Conservation (phyloP, 2,329 filamentous ascomycete species). For the Colletotrichum brevisporum region DNA sequence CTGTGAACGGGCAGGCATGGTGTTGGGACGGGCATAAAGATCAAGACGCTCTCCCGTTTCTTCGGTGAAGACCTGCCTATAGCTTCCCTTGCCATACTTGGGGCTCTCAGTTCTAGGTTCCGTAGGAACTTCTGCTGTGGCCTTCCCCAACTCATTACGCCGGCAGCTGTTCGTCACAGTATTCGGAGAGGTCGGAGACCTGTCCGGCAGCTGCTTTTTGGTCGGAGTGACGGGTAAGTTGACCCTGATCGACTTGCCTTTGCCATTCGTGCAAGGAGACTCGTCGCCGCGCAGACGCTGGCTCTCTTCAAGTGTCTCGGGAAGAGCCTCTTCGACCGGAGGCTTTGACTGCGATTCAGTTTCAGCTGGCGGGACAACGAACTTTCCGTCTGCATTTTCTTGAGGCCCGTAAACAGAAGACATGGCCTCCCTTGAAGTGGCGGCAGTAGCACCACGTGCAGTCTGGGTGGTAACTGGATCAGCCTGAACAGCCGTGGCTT, state of each 20-base stretch:
- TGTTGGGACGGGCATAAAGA: neutral
- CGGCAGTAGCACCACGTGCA: too few relatives aligned
- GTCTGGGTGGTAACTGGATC: too few relatives aligned
- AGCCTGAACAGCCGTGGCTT: too few relatives aligned
- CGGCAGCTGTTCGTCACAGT: neutral
- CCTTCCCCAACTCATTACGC: neutral
- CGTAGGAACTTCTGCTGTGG: neutral
- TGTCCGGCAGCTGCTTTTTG: slow-evolving; percentile 2
- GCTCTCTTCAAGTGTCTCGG: slow-evolving; percentile 10
- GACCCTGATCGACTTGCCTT: slow-evolving; percentile 15
- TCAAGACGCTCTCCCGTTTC: slow-evolving; percentile 1
- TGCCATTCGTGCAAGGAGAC: neutral
- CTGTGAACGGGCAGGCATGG: neutral
- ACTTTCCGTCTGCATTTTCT: neutral
- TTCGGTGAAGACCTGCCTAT: slow-evolving; percentile 13
- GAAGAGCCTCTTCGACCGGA: slow-evolving; percentile 46
- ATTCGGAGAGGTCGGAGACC: neutral
- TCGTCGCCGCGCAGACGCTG: neutral
- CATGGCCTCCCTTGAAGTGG: too few relatives aligned
- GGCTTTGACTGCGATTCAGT: slow-evolving; percentile 47
- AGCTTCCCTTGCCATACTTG: slow-evolving; percentile 6
- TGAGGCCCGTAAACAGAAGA: neutral
- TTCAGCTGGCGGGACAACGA: slow-evolving; percentile 1
- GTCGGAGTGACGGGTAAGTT: slow-evolving; percentile 27
- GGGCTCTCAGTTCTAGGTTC: neutral